Evolutionary conservation across 352 stramenopile species (phyloP).

Genomic region (Phytophthora macrochlamydospora): DNA sequence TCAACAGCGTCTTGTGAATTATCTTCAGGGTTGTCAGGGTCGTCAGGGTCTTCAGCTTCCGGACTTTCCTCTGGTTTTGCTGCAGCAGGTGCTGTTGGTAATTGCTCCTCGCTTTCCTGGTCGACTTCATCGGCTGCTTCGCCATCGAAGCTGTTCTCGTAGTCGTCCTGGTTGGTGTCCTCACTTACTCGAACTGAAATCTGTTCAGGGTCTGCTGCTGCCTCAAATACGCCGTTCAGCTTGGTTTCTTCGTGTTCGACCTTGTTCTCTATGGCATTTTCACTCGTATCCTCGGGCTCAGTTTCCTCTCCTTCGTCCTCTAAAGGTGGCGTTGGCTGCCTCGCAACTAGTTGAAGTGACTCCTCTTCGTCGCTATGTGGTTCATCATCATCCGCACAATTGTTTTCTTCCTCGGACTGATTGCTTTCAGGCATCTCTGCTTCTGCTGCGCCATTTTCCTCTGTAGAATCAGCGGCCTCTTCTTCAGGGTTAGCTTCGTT

Average conservation of each 20-base stretch:
- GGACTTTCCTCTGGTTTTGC: not conserved
- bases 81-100: not conserved
- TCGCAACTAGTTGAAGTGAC: not conserved
- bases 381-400: not conserved
- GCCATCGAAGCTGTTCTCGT: conserved; percentile 57
- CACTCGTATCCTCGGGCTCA: conserved; percentile 2
- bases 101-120: no score
- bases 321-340: not conserved
- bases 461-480: conserved; percentile 5
- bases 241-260: not conserved
- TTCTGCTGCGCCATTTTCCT: conserved; percentile 4
- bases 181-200: conserved; percentile 7
- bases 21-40: not conserved
- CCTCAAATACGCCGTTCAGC: not conserved
- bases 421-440: conserved; percentile 1
- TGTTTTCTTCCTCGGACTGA: conserved; percentile 21
- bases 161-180: conserved; percentile 28
- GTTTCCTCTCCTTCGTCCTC: not conserved
- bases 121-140: conserved; percentile 7
- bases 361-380: not conserved
- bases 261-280: not conserved
- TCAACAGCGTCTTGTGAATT: not conserved
- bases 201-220: conserved; percentile 1
- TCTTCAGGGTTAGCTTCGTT: not conserved
- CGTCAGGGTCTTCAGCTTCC: not conserved